phyloP scores from a whole-genome alignment of 2,329 filamentous ascomycete genomes.

The Lecanoromycetidae sp. region DNA sequence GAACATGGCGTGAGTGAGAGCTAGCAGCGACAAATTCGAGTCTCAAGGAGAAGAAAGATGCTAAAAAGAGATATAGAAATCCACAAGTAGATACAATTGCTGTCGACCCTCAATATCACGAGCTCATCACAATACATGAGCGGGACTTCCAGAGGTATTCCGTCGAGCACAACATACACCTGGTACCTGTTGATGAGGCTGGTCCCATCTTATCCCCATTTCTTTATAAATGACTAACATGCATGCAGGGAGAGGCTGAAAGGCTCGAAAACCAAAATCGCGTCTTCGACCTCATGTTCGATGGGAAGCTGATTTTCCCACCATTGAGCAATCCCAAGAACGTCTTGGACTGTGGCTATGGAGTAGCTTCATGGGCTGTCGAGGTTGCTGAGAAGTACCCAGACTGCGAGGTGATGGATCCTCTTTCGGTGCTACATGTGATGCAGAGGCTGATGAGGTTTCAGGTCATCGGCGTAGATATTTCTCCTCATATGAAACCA shows the following conservation, averaged over 20 bases:
- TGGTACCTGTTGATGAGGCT: constrained; percentile 62
- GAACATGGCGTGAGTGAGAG: constrained; percentile 4
- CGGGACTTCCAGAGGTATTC: constrained; percentile 57
- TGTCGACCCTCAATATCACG: constrained; percentile 8
- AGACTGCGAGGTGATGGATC: constrained; percentile 46
- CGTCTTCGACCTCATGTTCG: constrained; percentile 52
- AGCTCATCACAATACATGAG: constrained; percentile 39
- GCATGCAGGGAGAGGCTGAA: constrained; percentile 51
- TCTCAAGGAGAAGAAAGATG: background rate
- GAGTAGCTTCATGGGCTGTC: constrained; percentile 57
- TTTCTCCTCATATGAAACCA: constrained; percentile 57
- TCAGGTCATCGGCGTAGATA: constrained; percentile 36
- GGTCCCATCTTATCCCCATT: constrained; percentile 20
- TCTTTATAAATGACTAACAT: constrained; percentile 3
- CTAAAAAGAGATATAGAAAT: constrained; percentile 3
- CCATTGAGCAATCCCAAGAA: constrained; percentile 45
- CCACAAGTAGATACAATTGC: constrained; percentile 11
- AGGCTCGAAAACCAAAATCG: constrained; percentile 52
- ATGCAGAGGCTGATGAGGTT: background rate
- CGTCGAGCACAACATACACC: constrained; percentile 52
- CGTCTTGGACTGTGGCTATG: constrained; percentile 62
- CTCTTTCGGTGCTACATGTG: background rate
- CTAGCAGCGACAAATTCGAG: background rate
- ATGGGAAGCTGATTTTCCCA: constrained; percentile 58
- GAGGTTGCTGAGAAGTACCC: constrained; percentile 55